Conservation (phyloP, 2,329 filamentous ascomycete genomes). For the Penicillium sp. region DNA sequence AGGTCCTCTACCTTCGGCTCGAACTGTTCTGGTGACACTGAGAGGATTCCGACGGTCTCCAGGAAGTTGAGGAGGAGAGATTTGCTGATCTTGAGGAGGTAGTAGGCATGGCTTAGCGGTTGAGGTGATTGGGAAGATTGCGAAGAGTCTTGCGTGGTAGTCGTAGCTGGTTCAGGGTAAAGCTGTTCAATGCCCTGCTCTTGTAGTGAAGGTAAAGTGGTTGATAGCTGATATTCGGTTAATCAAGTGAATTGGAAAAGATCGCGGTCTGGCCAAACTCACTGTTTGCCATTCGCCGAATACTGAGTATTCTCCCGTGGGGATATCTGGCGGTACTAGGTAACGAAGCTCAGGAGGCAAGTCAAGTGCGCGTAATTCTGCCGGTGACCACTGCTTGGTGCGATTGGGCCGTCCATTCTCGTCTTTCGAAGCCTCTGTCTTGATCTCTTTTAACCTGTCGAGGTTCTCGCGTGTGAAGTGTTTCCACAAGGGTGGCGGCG, state of each 20-base stretch:
- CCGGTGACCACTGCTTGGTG: conserved; percentile 35
- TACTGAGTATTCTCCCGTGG: conserved; percentile 68
- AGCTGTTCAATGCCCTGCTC: conserved; percentile 71
- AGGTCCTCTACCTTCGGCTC: conserved; percentile 74
- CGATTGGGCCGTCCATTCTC: conserved; percentile 27
- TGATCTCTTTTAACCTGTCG: conserved; percentile 55
- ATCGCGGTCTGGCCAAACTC: conserved; percentile 18
- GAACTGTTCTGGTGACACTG: conserved; percentile 65
- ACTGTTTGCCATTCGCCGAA: conserved; percentile 69
- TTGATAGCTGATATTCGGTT: conserved; percentile 45
- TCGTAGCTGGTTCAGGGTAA: conserved; percentile 54
- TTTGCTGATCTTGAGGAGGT: conserved; percentile 77
- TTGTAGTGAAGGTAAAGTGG: conserved; percentile 65
- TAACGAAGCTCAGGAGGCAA: conserved; percentile 71
- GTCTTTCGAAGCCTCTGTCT: conserved; percentile 37
- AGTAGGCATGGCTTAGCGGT: conserved; percentile 53
- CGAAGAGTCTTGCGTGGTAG: conserved; percentile 52
- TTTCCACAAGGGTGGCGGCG: conserved; percentile 86
- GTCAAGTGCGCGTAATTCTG: conserved; percentile 40
- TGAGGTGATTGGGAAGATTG: conserved; percentile 35
- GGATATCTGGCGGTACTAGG: conserved; percentile 78
- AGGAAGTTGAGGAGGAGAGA: conserved; percentile 86
- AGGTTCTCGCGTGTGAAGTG: conserved; percentile 79
- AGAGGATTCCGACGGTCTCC: conserved; percentile 72
- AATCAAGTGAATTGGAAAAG: neutral